These are phyloP conservation scores for Cutaneotrichosporon cutaneum DNA, from an alignment of 1,284 basidiomycete genomes.

Conservation along the genomic window DNA sequence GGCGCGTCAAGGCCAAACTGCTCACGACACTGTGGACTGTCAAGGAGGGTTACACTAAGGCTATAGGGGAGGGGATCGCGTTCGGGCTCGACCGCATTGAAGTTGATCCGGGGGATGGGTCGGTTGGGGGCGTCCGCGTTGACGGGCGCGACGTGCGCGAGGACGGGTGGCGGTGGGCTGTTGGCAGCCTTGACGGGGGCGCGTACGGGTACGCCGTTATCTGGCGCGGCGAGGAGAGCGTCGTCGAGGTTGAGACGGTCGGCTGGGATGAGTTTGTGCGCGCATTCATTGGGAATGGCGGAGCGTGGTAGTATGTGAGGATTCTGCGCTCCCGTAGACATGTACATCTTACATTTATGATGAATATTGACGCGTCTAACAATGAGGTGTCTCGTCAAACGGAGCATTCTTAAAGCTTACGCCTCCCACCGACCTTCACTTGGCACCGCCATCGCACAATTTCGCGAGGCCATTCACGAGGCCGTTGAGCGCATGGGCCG, in stretches of 20 bases:
- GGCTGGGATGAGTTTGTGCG: constrained; percentile 33
- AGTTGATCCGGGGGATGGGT: constrained; percentile 28
- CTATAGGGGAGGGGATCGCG: constrained; percentile 43
- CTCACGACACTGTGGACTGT: constrained; percentile 44
- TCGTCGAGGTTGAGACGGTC: constrained; percentile 22
- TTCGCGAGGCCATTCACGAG: no score
- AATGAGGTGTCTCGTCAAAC: no score
- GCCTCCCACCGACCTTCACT: no score
- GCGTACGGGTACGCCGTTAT: constrained; percentile 36
- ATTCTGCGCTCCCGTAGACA: neutral
- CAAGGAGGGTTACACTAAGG: constrained; percentile 49
- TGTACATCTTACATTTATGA: neutral
- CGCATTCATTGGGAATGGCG: constrained; percentile 15
- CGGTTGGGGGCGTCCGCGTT: constrained; percentile 27
- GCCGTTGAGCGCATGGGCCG: no score
- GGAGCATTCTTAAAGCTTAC: no score
- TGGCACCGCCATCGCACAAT: no score
- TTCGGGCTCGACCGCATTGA: constrained; percentile 46
- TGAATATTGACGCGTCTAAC: no score
- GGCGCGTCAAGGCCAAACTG: constrained; percentile 23
- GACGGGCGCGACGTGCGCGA: constrained; percentile 35
- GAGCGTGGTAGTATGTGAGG: neutral
- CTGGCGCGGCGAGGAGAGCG: constrained; percentile 31
- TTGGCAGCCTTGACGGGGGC: constrained; percentile 27
- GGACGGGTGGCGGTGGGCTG: constrained; percentile 36